Conservation (phyloP, 2,329 filamentous ascomycete species). For the Pseudocercospora fijiensis region DNA sequence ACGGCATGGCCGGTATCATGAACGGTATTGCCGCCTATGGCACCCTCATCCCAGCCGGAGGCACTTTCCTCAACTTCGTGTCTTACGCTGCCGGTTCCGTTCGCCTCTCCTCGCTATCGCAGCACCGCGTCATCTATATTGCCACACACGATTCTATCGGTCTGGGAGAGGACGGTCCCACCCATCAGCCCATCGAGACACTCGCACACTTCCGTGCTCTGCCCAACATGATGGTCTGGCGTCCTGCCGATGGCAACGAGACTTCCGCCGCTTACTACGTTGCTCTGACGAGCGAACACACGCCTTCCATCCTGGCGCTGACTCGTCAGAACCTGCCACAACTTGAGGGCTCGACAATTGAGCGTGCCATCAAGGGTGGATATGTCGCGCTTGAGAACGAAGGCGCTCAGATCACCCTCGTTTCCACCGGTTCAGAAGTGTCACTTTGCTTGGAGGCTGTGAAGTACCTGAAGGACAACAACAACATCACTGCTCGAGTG, state of each 20-base stretch:
- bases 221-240: constrained; percentile 99
- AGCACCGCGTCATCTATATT: constrained; percentile 88
- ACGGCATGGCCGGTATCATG: constrained; percentile 88
- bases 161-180: constrained; percentile 97
- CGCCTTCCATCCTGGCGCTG: constrained; percentile 88
- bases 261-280: constrained; percentile 96
- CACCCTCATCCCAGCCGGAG: constrained; percentile 86
- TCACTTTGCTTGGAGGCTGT: constrained; percentile 88
- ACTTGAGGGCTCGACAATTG: constrained; percentile 88
- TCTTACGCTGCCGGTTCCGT: constrained; percentile 95
- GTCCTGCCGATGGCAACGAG: constrained; percentile 97
- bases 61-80: constrained; percentile 99
- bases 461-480: constrained; percentile 85
- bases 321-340: constrained; percentile 98
- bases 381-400: constrained; percentile 85
- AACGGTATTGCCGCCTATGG: constrained; percentile 96
- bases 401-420: constrained; percentile 80
- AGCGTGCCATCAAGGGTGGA: constrained; percentile 88
- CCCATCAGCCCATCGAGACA: constrained; percentile 98
- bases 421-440: constrained; percentile 95
- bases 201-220: constrained; percentile 97
- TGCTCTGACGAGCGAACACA: constrained; percentile 83
- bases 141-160: constrained; percentile 99
- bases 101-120: constrained; percentile 88
- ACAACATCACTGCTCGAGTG: constrained; percentile 82